Percentiles rank a stretch among this genome's conserved stretches.
These are phyloP conservation scores for Suillus americanus DNA, from an alignment of 768 basidiomycete species.

Conservation along the genomic window DNA sequence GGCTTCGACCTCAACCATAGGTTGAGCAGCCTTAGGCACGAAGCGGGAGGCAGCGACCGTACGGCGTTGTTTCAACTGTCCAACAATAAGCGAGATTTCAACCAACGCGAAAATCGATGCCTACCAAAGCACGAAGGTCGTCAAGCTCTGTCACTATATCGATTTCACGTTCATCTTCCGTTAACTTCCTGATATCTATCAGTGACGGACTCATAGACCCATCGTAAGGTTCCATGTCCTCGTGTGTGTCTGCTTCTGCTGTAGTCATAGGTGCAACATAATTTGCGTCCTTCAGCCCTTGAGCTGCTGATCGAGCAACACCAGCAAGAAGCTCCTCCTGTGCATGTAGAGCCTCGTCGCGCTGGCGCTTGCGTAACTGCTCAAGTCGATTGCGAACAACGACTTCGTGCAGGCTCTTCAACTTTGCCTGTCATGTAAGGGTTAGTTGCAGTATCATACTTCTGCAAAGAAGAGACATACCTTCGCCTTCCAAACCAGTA, in stretches of 20 bases:
- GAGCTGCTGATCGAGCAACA: constrained; percentile 61
- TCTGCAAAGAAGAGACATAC: constrained; percentile 38
- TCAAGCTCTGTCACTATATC: constrained; percentile 72
- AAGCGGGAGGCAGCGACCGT: constrained; percentile 83
- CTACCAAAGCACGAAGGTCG: constrained; percentile 63
- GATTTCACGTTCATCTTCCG: constrained; percentile 77
- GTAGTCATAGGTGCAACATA: constrained; percentile 35
- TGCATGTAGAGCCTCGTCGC: constrained; percentile 93
- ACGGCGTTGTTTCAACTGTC: constrained; percentile 71
- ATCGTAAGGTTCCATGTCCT: constrained; percentile 78
- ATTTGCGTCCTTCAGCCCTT: constrained; percentile 38
- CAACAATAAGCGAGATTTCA: constrained; percentile 7
- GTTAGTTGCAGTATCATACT: constrained; percentile 5
- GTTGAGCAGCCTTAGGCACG: constrained; percentile 73
- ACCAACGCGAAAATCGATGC: constrained; percentile 23
- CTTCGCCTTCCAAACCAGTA: constrained; percentile 97
- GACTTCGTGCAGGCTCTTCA: constrained; percentile 91
- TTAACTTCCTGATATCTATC: constrained; percentile 67
- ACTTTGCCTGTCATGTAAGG: constrained; percentile 63
- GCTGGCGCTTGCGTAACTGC: constrained; percentile 91
- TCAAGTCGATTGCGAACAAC: constrained; percentile 96
- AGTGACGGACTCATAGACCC: constrained; percentile 84
- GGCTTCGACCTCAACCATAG: constrained; percentile 53
- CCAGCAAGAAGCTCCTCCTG: constrained; percentile 88
- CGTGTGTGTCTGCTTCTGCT: constrained; percentile 39